Evolutionary conservation across 352 stramenopile species (phyloP).

Genomic region (Globisporangium perplexum): DNA sequence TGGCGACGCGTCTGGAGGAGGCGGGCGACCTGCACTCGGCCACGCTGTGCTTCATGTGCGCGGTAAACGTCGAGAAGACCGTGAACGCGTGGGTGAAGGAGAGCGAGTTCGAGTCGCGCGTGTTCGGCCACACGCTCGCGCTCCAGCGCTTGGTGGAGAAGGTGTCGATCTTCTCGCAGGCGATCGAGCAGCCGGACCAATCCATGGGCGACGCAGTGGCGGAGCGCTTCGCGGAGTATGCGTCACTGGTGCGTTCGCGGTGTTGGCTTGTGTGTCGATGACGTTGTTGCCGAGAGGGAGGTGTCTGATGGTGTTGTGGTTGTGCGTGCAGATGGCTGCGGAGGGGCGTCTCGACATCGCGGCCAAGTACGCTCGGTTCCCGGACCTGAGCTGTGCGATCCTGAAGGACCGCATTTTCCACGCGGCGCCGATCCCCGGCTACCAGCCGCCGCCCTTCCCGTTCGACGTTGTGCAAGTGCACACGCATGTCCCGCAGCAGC

Average conservation of each 20-base stretch:
- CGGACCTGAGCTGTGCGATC: slow-evolving; percentile 70
- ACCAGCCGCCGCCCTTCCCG: slow-evolving; percentile 78
- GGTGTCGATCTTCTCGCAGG: slow-evolving; percentile 92
- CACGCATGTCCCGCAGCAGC: slow-evolving; percentile 47
- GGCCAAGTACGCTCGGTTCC: slow-evolving; percentile 89
- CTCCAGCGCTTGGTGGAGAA: slow-evolving; percentile 97
- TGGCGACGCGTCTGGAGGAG: slow-evolving; percentile 90
- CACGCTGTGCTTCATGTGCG: slow-evolving; percentile 97
- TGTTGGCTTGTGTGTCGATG: not conserved
- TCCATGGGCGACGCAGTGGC: slow-evolving; percentile 86
- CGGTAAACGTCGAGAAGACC: slow-evolving; percentile 87
- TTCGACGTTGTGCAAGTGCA: slow-evolving; percentile 76
- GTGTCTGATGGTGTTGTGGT: not conserved
- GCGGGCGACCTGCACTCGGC: slow-evolving; percentile 89
- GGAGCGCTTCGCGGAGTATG: slow-evolving; percentile 91
- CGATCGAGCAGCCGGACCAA: slow-evolving; percentile 78
- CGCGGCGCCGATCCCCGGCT: slow-evolving; percentile 63
- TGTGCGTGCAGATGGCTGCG: slow-evolving; percentile 73
- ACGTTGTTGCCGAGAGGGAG: not conserved
- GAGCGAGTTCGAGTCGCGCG: slow-evolving; percentile 68
- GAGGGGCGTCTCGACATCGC: slow-evolving; percentile 91
- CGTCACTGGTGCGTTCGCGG: slow-evolving; percentile 46
- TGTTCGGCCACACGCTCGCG: slow-evolving; percentile 63
- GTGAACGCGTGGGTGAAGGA: slow-evolving; percentile 89
- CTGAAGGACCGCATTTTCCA: slow-evolving; percentile 87